phyloP scores from a whole-genome alignment of 345 rosid genomes.

The Arabis hirsuta region DNA sequence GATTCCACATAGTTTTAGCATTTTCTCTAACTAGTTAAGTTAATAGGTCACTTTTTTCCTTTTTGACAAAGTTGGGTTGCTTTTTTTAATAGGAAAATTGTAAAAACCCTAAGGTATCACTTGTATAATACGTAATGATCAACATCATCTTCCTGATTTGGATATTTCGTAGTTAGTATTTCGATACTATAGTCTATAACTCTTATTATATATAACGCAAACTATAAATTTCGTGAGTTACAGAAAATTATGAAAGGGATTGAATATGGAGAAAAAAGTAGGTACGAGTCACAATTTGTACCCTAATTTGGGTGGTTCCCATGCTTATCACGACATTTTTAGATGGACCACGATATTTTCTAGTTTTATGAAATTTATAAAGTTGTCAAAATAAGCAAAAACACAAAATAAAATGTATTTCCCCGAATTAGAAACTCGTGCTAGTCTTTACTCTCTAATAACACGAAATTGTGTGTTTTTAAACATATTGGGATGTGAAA shows the following conservation, averaged over 20 bases:
- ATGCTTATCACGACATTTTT: slow-evolving; percentile 43
- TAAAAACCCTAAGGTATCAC: slow-evolving; percentile 1
- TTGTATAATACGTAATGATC: slow-evolving; percentile 41
- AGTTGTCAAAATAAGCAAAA: slow-evolving; percentile 43
- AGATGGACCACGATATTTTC: slow-evolving; percentile 42
- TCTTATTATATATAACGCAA: slow-evolving; percentile 34
- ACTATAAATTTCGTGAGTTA: slow-evolving; percentile 24
- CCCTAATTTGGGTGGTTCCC: slow-evolving; percentile 45
- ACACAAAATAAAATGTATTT: slow-evolving; percentile 33
- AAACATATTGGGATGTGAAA: slow-evolving; percentile 29
- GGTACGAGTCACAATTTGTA: slow-evolving; percentile 42
- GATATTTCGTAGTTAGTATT: slow-evolving; percentile 46
- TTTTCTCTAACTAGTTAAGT: slow-evolving; percentile 1
- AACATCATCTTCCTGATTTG: slow-evolving; percentile 45
- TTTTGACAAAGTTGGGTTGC: slow-evolving; percentile 21
- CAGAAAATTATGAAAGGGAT: slow-evolving; percentile 36
- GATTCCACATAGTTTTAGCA: background rate
- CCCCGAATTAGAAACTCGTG: slow-evolving; percentile 41
- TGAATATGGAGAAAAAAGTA: slow-evolving; percentile 37
- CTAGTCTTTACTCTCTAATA: slow-evolving; percentile 31
- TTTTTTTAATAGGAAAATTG: slow-evolving; percentile 2
- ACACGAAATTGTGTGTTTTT: slow-evolving; percentile 23
- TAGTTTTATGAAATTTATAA: slow-evolving; percentile 41
- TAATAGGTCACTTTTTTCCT: background rate
- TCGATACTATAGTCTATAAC: slow-evolving; percentile 32